Base-by-base conservation (phyloP, 441 rosid species). In the Omphalea diandra region DNA sequence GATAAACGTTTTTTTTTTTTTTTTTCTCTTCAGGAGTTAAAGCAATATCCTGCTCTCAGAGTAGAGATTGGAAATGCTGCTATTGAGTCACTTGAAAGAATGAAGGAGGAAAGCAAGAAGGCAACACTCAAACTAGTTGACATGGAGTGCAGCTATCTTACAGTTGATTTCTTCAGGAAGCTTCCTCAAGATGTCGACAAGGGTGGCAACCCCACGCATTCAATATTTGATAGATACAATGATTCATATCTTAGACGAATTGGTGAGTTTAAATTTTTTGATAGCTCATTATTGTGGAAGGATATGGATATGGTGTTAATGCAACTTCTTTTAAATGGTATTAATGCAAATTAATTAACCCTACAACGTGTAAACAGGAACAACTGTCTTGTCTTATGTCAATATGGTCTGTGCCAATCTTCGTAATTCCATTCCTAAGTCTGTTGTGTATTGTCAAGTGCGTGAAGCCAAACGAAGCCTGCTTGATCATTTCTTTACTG, bases 141-240 rank as follows among this genome's bases (percentile, higher is more conserved):
- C 68, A 94, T 94, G 99, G 98, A 92, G 74, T 80, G 87, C 70
- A 81, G 93, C 76, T 94, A 94, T 82, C 84, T 92, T 65, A 94
- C 97, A n/a, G 97, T 94, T 68, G 97, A 91, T 73, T 94, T 87
- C 84, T 94, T 94, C 82, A 83, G 98, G 80, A 94, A 88, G 81
- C 97, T 94, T 81, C 99, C 99, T 44, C 98, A 89, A 80, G 99
- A 94, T 83, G 89, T 82, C 26, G 99, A 94, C 74, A 94, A 88
- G 85, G 99, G 99, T 57, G 98, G 98, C 76, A 92, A 92, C 80
- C 96, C 97, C 14, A 86, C 97, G 11, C 97, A 89, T 63, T 94
- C 99, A 32, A 86, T 94, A 74, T 94, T 92, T 49, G 99, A 94
- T 77, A 83, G 99, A 80, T 94, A 94, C 81, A 92, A 90, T 11